Percentiles rank a stretch among this genome's conserved stretches.
phyloP scores from a whole-genome alignment of 1,284 basidiomycete species.

The Leccinum glutinopallens region DNA sequence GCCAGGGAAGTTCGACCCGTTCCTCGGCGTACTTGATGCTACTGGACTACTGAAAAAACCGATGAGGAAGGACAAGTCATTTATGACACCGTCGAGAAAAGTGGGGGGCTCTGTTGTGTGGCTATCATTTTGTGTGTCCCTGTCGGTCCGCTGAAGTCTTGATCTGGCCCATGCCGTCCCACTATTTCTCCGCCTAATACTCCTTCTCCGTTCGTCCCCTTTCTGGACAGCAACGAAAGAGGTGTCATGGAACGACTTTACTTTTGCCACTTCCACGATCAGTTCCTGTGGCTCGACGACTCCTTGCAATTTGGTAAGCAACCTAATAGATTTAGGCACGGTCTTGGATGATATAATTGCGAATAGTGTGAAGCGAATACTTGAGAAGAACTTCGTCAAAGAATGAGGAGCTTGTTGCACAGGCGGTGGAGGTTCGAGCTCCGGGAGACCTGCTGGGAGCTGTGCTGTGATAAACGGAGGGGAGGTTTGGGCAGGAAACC shows the following conservation, averaged over 20 bases:
- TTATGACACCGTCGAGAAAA: slow-evolving; percentile 25
- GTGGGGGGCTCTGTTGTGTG: slow-evolving; percentile 8
- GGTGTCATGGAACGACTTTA: slow-evolving; percentile 38
- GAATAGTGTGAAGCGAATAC: slow-evolving; percentile 48
- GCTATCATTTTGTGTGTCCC: background rate
- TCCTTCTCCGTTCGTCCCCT: slow-evolving; percentile 21
- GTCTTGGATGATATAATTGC: slow-evolving; percentile 42
- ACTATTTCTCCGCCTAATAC: background rate
- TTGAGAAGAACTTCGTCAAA: slow-evolving; percentile 46
- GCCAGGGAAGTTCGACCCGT: slow-evolving; percentile 20
- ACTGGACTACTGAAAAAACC: slow-evolving; percentile 10
- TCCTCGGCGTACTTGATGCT: background rate
- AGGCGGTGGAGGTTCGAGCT: slow-evolving; percentile 35
- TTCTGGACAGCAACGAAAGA: slow-evolving; percentile 57
- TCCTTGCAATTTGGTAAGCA: slow-evolving; percentile 42
- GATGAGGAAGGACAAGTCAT: slow-evolving; percentile 21
- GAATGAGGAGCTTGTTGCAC: slow-evolving; percentile 48
- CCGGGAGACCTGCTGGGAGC: slow-evolving; percentile 19
- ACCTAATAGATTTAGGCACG: slow-evolving; percentile 42
- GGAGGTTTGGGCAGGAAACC: background rate
- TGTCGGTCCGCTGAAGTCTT: slow-evolving; percentile 10
- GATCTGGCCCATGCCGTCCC: slow-evolving; percentile 23
- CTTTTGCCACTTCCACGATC: slow-evolving; percentile 40
- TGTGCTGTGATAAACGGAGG: background rate
- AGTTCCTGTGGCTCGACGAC: slow-evolving; percentile 36